Evolutionary conservation across 1,284 basidiomycete species (phyloP), one percentile per base, ranked within the genome.

Genomic region (Cutaneotrichosporon mucoides): DNA sequence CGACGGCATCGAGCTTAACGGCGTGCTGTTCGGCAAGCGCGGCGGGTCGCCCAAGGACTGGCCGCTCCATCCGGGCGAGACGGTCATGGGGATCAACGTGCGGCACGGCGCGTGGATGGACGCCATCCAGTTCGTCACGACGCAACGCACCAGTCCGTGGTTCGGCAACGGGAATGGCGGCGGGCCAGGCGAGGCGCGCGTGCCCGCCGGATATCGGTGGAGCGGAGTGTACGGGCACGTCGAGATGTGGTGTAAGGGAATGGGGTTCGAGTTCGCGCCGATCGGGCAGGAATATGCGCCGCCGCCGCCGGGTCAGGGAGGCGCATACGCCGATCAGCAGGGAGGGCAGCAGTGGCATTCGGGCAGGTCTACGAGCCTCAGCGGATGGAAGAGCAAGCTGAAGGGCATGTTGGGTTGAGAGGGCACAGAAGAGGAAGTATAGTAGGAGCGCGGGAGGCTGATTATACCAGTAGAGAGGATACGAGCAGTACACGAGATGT

Each of bases 41-140:
- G 57, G 57, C 16, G 57, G 57, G 1, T 41, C 46, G n/a, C 53
- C 53, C 5, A 33, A 47, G 24, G 49, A 52, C 38, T 56, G 51
- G n/a, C 37, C 38, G 12, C 53, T 60, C 33, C 9, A 42, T 8
- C 49, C 33, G 1, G 58, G 58, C 5, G 58, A 60, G 49, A 33
- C n/a, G 11, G 24, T 60, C 24, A 48, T 60, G n/a, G 58, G 58
- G 8, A 47, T 60, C 58, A 60, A 56, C 15, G 9, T 60, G 43
- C 58, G 58, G 13, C 44, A 53, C 38, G 58, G 58, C 6, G 58
- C 58, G 36, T 60, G 58, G 58, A 46, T 60, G 15, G 58, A 60
- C 44, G 58, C 48, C 15, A 52, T 60, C 44, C 58, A 60, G 54
- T 52, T 60, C n/a, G 58, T 60, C 13, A 60, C 58, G n/a, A 56